Evolutionary conservation across 2,329 filamentous ascomycete species (phyloP).

Genomic region (Pseudopyricularia cyperi): DNA sequence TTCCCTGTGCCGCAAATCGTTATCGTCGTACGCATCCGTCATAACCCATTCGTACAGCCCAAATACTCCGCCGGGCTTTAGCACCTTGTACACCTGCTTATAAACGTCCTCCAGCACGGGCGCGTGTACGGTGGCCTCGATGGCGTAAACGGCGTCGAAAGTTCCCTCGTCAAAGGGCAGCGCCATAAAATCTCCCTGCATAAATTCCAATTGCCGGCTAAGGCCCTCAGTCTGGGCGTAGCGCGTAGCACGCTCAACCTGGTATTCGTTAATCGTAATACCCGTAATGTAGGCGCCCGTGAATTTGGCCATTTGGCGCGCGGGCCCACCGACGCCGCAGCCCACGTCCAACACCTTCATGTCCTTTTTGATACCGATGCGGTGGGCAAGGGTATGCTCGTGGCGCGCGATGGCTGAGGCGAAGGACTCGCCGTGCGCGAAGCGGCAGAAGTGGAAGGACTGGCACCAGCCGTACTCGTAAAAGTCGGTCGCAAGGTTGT

Average conservation of each 20-base stretch:
- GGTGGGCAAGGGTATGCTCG: slow-evolving; percentile 91
- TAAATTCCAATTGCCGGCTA: slow-evolving; percentile 65
- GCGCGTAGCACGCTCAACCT: slow-evolving; percentile 78
- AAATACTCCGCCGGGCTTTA: slow-evolving; percentile 91
- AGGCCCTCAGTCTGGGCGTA: slow-evolving; percentile 77
- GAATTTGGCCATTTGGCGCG: slow-evolving; percentile 93
- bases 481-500: slow-evolving; percentile 90
- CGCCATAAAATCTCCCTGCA: slow-evolving; percentile 91
- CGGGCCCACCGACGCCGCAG: slow-evolving; percentile 90
- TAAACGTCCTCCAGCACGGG: slow-evolving; percentile 86
- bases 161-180: slow-evolving; percentile 67
- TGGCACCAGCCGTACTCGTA: slow-evolving; percentile 97
- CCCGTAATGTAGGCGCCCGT: slow-evolving; percentile 78
- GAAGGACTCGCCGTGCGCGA: slow-evolving; percentile 76
- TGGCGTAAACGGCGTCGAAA: slow-evolving; percentile 93
- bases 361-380: slow-evolving; percentile 70
- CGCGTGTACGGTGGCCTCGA: slow-evolving; percentile 92
- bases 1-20: slow-evolving; percentile 71
- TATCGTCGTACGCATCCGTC: slow-evolving; percentile 89
- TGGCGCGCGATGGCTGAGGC: slow-evolving; percentile 85
- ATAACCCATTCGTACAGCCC: slow-evolving; percentile 99
- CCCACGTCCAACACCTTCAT: slow-evolving; percentile 92
- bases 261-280: slow-evolving; percentile 98
- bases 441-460: slow-evolving; percentile 96
- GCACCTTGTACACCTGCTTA: slow-evolving; percentile 81